These are phyloP conservation scores for Xylaria curta DNA, from an alignment of 495 filamentous ascomycete genomes.

Conservation along the genomic window DNA sequence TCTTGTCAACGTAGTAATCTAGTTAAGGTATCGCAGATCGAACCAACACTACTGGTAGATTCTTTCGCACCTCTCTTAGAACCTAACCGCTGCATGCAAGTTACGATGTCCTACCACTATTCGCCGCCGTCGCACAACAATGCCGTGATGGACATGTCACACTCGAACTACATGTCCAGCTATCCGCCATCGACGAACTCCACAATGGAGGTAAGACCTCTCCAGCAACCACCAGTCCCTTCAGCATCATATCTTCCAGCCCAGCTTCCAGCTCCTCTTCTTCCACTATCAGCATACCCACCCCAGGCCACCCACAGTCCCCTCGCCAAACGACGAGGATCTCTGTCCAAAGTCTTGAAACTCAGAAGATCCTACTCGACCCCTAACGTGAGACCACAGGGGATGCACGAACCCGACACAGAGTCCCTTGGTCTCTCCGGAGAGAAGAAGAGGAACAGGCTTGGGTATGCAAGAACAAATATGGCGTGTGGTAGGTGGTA, in stretches of 20 bases:
- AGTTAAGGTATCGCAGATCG: conserved; percentile 6
- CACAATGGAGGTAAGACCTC: conserved; percentile 46
- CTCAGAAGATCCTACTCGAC: conserved; percentile 71
- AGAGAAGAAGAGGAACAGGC: conserved; percentile 93
- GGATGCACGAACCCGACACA: conserved; percentile 38
- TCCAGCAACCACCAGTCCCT: conserved; percentile 29
- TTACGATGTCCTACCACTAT: conserved; percentile 59
- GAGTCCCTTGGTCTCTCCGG: conserved; percentile 55
- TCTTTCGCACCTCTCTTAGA: conserved; percentile 5
- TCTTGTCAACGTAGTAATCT: conserved; percentile 4
- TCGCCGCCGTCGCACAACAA: conserved; percentile 52
- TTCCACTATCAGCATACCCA: conserved; percentile 36
- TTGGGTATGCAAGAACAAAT: conserved; percentile 96
- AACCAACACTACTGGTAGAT: conserved; percentile 9
- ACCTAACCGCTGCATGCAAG: conserved; percentile 1
- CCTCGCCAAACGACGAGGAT: conserved; percentile 43
- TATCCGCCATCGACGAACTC: conserved; percentile 50
- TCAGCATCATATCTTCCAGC: conserved; percentile 34
- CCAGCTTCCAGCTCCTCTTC: conserved; percentile 34
- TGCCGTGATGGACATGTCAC: conserved; percentile 52
- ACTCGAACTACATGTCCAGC: conserved; percentile 47
- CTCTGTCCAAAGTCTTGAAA: conserved; percentile 48
- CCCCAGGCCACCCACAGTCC: conserved; percentile 43
- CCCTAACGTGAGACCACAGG: conserved; percentile 66
- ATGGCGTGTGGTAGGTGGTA: conserved; percentile 90